Base-by-base conservation (phyloP, 805 yeast species). In the Pachysolen tannophilus region DNA sequence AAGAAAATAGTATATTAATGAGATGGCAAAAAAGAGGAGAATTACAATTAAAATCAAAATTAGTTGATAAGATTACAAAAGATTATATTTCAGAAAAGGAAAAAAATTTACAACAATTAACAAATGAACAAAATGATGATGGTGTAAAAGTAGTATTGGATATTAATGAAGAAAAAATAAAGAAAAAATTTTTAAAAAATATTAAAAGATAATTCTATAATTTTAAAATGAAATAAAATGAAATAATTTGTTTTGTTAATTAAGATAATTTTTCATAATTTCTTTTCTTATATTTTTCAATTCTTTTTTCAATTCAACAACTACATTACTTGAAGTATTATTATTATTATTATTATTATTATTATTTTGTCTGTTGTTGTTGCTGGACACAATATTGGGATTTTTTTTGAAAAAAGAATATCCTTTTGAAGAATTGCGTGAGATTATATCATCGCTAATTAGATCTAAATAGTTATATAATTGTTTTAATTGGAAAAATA, bases 1-100 rank as follows among this genome's bases (percentile, higher is more conserved):
- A 78, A 40, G 68, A 62, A 26, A 65, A 55, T 5, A 54, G 48
- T 20, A 50, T 68, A 13, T 55, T 62, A 21, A 56, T 58, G 13
- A 65, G 90, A 42, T 81, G 84, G 77, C 55, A 52, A 20, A 60
- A 55, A 25, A 60, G 81, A 46, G 72, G 73, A 8, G 61, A 52
- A 25, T 52, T 61, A 13, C 43, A 45, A 26, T 41, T 46, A 7
- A 35, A 53, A 10, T 31, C 43, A 23, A 40, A 42, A 20, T 27
- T 55, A 28, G 30, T 57, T 2, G 53, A 48, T n/a, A 32, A 39
- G 8, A 48, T 47, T 18, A 39, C 58, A 9, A 35, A 43, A 6
- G 46, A 52, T 20, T 57, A 55, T 31, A 49, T 58, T 20, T 39
- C 44, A 20, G 33, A 42, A n/a, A 56, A 53, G 30, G 58, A 57